phyloP scores from a whole-genome alignment of 805 yeast species.

The Lipomyces japonicus region DNA sequence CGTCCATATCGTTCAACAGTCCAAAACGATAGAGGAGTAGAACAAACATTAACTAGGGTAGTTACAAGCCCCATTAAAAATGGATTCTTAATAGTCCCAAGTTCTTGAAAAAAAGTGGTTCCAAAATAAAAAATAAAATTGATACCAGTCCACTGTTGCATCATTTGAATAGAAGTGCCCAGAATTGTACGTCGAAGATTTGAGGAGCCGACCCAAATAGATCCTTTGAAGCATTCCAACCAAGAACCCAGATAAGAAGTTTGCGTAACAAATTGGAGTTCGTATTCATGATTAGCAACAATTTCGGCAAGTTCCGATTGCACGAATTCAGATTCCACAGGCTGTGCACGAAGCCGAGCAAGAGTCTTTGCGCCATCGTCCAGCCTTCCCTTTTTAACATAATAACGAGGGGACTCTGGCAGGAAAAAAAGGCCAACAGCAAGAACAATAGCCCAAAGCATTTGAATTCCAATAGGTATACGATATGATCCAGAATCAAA shows the following conservation, averaged over 20 bases:
- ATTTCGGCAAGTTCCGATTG: slow-evolving; percentile 48
- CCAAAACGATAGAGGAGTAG: slow-evolving; percentile 78
- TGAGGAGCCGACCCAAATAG: slow-evolving; percentile 2
- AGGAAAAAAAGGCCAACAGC: slow-evolving; percentile 57
- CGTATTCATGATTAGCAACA: slow-evolving; percentile 50
- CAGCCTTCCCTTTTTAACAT: slow-evolving; percentile 52
- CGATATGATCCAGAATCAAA: slow-evolving; percentile 80
- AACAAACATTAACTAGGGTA: slow-evolving; percentile 75
- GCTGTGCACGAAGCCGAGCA: slow-evolving; percentile 44
- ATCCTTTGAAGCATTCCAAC: slow-evolving; percentile 17
- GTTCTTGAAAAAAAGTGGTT: slow-evolving; percentile 66
- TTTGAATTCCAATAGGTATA: slow-evolving; percentile 70
- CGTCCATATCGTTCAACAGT: slow-evolving; percentile 80
- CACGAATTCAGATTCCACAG: slow-evolving; percentile 45
- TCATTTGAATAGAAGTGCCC: slow-evolving; percentile 65
- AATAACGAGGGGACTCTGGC: slow-evolving; percentile 76
- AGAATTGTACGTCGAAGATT: slow-evolving; percentile 44
- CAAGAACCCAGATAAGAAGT: slow-evolving; percentile 9
- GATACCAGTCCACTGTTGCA: slow-evolving; percentile 88
- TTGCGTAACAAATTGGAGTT: slow-evolving; percentile 30
- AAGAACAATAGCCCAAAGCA: slow-evolving; percentile 61
- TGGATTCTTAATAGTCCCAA: slow-evolving; percentile 57
- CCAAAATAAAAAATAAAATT: slow-evolving; percentile 89
- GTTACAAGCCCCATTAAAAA: slow-evolving; percentile 74
- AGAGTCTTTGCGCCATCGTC: slow-evolving; percentile 58